phyloP scores from a whole-genome alignment of 345 rosid species.

The Eucalyptus pauciflora region DNA sequence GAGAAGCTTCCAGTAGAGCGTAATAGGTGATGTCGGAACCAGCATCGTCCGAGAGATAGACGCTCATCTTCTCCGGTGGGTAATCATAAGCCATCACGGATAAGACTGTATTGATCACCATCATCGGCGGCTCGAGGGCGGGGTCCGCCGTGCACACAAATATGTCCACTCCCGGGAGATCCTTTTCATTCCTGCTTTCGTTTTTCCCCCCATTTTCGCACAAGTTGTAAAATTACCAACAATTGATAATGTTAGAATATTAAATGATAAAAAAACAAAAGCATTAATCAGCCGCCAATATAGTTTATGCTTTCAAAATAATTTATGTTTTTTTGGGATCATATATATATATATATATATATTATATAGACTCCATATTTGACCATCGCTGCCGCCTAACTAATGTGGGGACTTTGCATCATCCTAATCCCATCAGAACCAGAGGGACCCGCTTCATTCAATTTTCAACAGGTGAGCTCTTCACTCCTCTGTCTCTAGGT shows the following conservation, averaged over 20 bases:
- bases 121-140: slow-evolving; percentile 27
- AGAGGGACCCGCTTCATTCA: neutral
- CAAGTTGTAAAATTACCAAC: neutral
- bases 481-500: neutral
- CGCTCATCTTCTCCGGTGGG: slow-evolving; percentile 21
- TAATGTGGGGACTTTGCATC: neutral
- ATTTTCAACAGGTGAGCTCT: neutral
- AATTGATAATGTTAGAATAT: neutral
- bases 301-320: neutral
- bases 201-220: neutral
- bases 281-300: neutral
- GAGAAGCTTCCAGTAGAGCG: slow-evolving; percentile 41
- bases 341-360: no score
- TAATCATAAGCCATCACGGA: slow-evolving; percentile 38
- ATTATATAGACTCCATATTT: neutral
- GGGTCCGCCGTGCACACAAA: slow-evolving; percentile 53
- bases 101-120: slow-evolving; percentile 39
- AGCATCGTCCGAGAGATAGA: slow-evolving; percentile 50
- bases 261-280: neutral
- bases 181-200: slow-evolving; percentile 10
- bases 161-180: slow-evolving; percentile 33
- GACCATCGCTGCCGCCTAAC: neutral
- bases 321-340: neutral
- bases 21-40: slow-evolving; percentile 29
- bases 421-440: neutral